Evolutionary conservation across 805 yeast genomes (phyloP).

Genomic region (Lipomyces spencermartinsiae): DNA sequence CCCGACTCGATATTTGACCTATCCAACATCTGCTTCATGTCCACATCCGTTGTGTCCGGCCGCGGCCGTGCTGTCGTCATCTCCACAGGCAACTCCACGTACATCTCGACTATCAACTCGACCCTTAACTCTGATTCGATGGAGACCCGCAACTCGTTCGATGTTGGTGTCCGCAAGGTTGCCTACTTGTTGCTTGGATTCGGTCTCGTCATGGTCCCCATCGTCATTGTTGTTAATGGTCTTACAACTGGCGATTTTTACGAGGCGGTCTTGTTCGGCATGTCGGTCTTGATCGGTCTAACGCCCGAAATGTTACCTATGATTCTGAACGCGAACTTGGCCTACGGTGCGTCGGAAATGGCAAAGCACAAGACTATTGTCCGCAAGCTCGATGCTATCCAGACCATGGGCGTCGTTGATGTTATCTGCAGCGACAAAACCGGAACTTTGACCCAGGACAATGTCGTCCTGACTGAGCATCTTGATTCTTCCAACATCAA

Average conservation of each 20-base stretch:
- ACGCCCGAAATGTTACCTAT: constrained; percentile 39
- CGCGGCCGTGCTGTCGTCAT: constrained; percentile 37
- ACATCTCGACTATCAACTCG: constrained; percentile 40
- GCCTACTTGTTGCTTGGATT: constrained; percentile 38
- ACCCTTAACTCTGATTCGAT: constrained; percentile 38
- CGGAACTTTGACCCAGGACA: constrained; percentile 53
- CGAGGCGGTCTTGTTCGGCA: constrained; percentile 38
- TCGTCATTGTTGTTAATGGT: constrained; percentile 38
- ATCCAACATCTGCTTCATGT: constrained; percentile 37
- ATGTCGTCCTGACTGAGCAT: constrained; percentile 35
- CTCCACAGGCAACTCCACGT: constrained; percentile 34
- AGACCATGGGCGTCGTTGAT: constrained; percentile 63
- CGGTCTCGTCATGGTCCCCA: constrained; percentile 38
- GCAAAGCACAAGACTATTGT: constrained; percentile 39
- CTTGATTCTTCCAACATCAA: constrained; percentile 27
- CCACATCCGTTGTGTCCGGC: constrained; percentile 38
- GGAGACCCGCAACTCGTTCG: constrained; percentile 38
- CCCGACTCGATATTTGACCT: constrained; percentile 33
- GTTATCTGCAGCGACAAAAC: constrained; percentile 61
- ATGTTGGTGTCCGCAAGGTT: constrained; percentile 38
- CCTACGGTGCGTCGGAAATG: constrained; percentile 39
- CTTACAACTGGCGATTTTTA: constrained; percentile 37
- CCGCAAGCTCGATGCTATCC: constrained; percentile 38
- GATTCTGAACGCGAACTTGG: constrained; percentile 38
- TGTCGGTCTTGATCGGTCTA: constrained; percentile 37